Base-by-base conservation (phyloP, 306 rosid species). In the Elaeagnus macrophylla region DNA sequence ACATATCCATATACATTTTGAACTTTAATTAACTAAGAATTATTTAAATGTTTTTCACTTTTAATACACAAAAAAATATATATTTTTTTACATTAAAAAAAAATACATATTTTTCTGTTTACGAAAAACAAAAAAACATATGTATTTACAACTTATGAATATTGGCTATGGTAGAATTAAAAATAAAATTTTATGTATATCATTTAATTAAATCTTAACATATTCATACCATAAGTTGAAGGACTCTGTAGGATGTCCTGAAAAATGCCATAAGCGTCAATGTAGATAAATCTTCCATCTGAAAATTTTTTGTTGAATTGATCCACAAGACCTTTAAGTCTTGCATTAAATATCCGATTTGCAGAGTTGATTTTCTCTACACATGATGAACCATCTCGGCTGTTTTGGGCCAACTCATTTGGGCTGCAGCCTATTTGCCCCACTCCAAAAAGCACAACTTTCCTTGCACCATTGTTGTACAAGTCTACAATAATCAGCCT, bases 401-500 rank as follows among this genome's bases (percentile, higher is more conserved):
- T 87, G 20, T 78, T 80, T 50, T 84, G 89, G 9, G 99, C 94
- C 83, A 91, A 54, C 56, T 63, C 87, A 56, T 53, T 84, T 3
- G 99, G 96, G 56, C 87, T 87, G 64, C 99, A 91, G 11, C 96
- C 99, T 59, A 91, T 79, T 56, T 80, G 88, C 15, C 99, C 99
- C n/a, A 91, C 35, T 51, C 96, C 99, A 70, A 82, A 87, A 59
- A 91, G 51, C 15, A 53, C 99, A 69, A 91, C 57, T 64, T 84
- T 91, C 69, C 99, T 82, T 57, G 95, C 99, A 60, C 99, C 99
- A 42, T 84, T 71, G 53, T 75, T 75, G 60, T 91, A 87, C 76
- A 91, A 1, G 16, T n/a, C n/a, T n/a, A n/a, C n/a, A n/a, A n/a
- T n/a, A n/a, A n/a, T n/a, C n/a, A n/a, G n/a, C n/a, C n/a, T n/a